These are phyloP conservation scores for Diaporthe capsici DNA, from an alignment of 2,329 filamentous ascomycete species.

Conservation along the genomic window DNA sequence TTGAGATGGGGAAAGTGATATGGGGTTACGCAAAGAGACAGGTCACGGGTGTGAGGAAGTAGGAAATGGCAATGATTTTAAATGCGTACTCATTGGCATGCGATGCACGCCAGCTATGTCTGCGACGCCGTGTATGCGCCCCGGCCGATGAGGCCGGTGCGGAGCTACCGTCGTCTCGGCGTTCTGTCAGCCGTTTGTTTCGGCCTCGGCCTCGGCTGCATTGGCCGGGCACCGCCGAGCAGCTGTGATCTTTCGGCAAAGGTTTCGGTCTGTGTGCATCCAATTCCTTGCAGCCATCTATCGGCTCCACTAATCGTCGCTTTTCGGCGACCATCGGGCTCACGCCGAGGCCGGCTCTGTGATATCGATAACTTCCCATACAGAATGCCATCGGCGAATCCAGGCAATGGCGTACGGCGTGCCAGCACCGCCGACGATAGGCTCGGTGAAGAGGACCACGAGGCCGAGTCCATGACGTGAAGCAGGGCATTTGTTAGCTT, in stretches of 20 bases:
- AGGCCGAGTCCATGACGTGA: not conserved
- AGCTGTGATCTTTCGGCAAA: not conserved
- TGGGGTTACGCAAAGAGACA: not conserved
- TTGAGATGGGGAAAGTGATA: not conserved
- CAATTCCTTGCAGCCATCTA: too few relatives aligned
- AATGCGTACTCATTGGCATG: not conserved
- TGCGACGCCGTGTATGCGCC: not conserved
- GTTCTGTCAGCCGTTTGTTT: not conserved
- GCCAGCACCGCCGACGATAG: not conserved
- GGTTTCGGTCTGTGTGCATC: too few relatives aligned
- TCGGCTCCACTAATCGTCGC: too few relatives aligned
- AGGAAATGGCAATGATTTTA: not conserved
- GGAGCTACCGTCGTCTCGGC: not conserved
- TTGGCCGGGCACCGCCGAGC: not conserved
- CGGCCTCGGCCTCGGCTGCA: conserved; percentile 2
- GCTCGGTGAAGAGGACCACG: not conserved
- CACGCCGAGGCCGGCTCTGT: not conserved
- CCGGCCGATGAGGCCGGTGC: not conserved
- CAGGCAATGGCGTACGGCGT: not conserved
- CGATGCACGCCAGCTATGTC: not conserved
- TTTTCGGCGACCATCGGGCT: not conserved
- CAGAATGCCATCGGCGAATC: not conserved
- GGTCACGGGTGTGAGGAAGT: not conserved
- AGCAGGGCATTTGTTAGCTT: not conserved
- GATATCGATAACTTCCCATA: not conserved